Evolutionary conservation across 768 basidiomycete species (phyloP).

Genomic region (Sporobolomyces phaffii): DNA sequence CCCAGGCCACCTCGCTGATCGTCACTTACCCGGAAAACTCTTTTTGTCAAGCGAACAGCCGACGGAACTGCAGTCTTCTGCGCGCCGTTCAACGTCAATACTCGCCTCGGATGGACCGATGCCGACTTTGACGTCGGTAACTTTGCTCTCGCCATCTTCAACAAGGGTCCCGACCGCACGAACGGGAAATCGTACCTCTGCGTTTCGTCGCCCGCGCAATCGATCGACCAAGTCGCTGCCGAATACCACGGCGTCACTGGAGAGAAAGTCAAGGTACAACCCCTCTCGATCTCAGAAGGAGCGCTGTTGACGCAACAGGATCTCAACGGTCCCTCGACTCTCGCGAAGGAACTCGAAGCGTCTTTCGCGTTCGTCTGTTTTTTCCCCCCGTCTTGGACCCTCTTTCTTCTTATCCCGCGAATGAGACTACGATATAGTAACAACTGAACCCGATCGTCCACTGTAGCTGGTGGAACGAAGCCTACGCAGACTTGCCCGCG

Average conservation of each 20-base stretch:
- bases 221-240: background rate
- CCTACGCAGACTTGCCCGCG: background rate
- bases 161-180: background rate
- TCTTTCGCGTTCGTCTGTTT: background rate
- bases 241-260: background rate
- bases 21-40: background rate
- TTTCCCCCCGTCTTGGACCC: background rate
- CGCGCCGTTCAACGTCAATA: background rate
- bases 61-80: conserved; percentile 2
- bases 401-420: background rate
- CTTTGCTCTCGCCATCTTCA: background rate
- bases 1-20: background rate
- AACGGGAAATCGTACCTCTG: conserved; percentile 3
- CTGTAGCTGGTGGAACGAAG: background rate
- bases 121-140: conserved; percentile 10
- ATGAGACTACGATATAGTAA: too few species aligned
- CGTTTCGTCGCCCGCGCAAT: background rate
- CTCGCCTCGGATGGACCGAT: conserved; percentile 6
- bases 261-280: background rate
- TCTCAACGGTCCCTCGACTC: background rate
- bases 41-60: background rate
- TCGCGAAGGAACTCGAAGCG: background rate
- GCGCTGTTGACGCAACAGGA: background rate
- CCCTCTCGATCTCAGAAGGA: background rate
- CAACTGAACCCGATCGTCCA: background rate